Percentiles rank a stretch among this genome's conserved stretches.
These are phyloP conservation scores for Phytophthora ohioensis DNA, from an alignment of 352 stramenopile species.

Conservation along the genomic window DNA sequence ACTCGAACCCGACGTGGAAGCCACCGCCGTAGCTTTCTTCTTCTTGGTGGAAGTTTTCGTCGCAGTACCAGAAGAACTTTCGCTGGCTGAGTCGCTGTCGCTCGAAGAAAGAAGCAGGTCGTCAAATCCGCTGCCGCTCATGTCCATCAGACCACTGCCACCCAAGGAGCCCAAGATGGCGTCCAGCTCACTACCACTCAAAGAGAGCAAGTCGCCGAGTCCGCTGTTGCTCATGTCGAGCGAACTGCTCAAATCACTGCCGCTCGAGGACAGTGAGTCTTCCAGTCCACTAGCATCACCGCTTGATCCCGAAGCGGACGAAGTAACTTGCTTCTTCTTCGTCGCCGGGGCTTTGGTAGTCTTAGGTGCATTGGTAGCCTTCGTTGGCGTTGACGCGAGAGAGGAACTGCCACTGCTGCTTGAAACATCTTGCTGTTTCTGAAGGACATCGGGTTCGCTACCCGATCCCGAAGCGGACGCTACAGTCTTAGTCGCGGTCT, in stretches of 20 bases:
- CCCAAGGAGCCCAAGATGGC: conserved; percentile 2
- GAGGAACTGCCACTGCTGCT: conserved; percentile 13
- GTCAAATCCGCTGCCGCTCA: conserved; percentile 6
- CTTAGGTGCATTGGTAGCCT: background rate
- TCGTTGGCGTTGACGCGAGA: background rate
- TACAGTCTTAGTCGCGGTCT: background rate
- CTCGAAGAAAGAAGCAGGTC: background rate
- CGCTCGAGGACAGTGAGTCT: background rate
- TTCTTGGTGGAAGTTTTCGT: conserved; percentile 3
- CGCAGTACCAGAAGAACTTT: background rate
- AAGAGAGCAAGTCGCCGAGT: background rate
- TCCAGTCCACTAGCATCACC: background rate
- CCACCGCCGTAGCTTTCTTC: background rate
- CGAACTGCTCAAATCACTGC: background rate
- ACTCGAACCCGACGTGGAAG: conserved; percentile 2
- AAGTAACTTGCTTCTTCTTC: background rate
- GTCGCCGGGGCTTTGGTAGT: background rate
- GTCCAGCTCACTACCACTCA: background rate
- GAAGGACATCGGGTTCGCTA: background rate
- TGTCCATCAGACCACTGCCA: conserved; percentile 5
- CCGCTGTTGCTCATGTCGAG: background rate
- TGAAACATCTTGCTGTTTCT: background rate
- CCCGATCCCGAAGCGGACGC: conserved; percentile 2
- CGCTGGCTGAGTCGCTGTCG: conserved; percentile 7
- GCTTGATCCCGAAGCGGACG: conserved; percentile 9